Base-by-base conservation (phyloP, 805 yeast genomes). In the Wickerhamiella lipophila region DNA sequence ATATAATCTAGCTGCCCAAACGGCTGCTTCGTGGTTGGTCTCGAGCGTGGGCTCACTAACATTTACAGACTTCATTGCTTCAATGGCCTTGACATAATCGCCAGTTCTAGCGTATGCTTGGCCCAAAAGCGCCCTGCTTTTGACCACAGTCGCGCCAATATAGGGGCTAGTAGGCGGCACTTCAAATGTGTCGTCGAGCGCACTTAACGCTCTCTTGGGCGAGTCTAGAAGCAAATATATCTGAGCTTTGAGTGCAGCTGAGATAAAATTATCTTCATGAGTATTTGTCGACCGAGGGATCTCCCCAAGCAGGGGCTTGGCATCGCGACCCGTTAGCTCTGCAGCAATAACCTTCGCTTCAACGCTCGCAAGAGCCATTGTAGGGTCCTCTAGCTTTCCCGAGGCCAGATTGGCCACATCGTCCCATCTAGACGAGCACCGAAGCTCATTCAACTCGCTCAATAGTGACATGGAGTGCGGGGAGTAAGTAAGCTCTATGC, bases 11-110 rank as follows among this genome's bases (percentile, higher is more conserved):
- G 47, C 26, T 6, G 53, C 53, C 53, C 53, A 50, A 6, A 46
- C 19, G 2, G 50, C 50, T 6, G 50, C 53, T 18, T 50, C 53
- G 23, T 39, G 48, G 35, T 47, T 38, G n/a, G 38, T 23, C 43
- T 26, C 26, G 7, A 50, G 42, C 4, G 53, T 50, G 6, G 34
- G 38, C 18, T 44, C 46, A 11, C 46, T 36, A 3, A 50, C 38
- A 12, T 34, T 41, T 9, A 50, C 38, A 13, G 47, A 22, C 13
- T 47, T 25, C 40, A 45, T 19, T 1, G 50, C 36, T n/a, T 47
- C 42, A 7, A 34, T 13, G 2, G 53, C 53, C 6, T 34, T 18
- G 16, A 5, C 35, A 6, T 19, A 3, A 13, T 47, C 25, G 12
- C 40, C 43, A 4, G 39, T 16, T n/a, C 35, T 27, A 18, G 25